Evolutionary conservation across 805 yeast genomes (phyloP).

Genomic region (Candida schatavii): DNA sequence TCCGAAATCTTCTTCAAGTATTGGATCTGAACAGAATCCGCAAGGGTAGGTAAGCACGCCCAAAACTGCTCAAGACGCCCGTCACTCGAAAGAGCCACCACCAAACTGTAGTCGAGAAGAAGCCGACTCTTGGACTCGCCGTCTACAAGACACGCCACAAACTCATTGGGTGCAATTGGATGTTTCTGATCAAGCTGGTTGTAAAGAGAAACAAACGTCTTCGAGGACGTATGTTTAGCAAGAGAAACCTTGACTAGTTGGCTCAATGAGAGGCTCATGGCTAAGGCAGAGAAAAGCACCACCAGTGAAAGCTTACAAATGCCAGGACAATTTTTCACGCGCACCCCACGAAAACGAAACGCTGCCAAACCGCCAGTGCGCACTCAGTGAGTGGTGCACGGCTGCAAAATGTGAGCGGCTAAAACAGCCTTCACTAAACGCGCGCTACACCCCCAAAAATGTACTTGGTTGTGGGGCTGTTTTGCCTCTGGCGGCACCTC

Average conservation of each 20-base stretch:
- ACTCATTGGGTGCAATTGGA: constrained; percentile 22
- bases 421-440: too few species aligned
- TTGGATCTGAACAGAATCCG: background rate
- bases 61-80: constrained; percentile 22
- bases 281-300: too few species aligned
- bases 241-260: constrained; percentile 21
- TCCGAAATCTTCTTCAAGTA: constrained; percentile 4
- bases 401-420: too few species aligned
- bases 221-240: constrained; percentile 17
- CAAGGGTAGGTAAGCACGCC: constrained; percentile 13
- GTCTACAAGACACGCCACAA: constrained; percentile 23
- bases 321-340: too few species aligned
- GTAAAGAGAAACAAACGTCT: constrained; percentile 25
- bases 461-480: too few species aligned
- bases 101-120: constrained; percentile 14
- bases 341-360: too few species aligned
- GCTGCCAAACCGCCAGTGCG: too few species aligned
- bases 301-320: too few species aligned
- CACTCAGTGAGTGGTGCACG: too few species aligned
- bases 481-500: too few species aligned
- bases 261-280: constrained; percentile 8
- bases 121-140: constrained; percentile 12
- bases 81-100: constrained; percentile 14
- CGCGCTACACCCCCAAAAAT: too few species aligned
- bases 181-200: constrained; percentile 23